Percentiles rank a stretch among this genome's conserved stretches.
phyloP scores from a whole-genome alignment of 305 asterid genomes.

The Fraxinus ornus region DNA sequence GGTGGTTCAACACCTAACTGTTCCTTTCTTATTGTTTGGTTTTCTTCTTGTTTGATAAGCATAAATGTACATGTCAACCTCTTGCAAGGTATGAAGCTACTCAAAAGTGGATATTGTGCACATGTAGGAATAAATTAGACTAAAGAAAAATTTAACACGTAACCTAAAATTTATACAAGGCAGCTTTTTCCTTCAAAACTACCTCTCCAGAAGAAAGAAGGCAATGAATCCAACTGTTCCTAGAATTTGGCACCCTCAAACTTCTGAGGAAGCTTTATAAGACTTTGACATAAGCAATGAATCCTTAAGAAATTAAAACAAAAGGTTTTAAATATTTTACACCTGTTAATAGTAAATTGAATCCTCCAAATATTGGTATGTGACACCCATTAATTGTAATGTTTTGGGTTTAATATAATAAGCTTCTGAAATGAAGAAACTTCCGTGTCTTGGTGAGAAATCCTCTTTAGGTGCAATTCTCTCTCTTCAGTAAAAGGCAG shows the following conservation, averaged over 20 bases:
- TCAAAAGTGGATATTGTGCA: neutral
- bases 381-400: neutral
- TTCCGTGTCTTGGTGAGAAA: neutral
- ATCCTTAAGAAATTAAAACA: neutral
- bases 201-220: constrained; percentile 1
- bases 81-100: constrained; percentile 1
- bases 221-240: neutral
- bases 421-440: constrained; percentile 1
- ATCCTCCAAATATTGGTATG: neutral
- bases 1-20: neutral
- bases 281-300: neutral
- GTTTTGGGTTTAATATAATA: neutral
- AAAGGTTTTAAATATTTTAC: neutral
- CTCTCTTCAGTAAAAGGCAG: neutral
- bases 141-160: neutral
- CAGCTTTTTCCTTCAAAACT: neutral
- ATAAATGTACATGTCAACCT: neutral
- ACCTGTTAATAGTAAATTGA: neutral
- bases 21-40: neutral
- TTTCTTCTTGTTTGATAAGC: neutral
- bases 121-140: neutral
- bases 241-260: neutral
- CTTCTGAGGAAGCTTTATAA: neutral
- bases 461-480: neutral
- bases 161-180: neutral